Evolutionary conservation across 192 early-diverging fungal genomes (phyloP).

Genomic region (Coemansia erecta): DNA sequence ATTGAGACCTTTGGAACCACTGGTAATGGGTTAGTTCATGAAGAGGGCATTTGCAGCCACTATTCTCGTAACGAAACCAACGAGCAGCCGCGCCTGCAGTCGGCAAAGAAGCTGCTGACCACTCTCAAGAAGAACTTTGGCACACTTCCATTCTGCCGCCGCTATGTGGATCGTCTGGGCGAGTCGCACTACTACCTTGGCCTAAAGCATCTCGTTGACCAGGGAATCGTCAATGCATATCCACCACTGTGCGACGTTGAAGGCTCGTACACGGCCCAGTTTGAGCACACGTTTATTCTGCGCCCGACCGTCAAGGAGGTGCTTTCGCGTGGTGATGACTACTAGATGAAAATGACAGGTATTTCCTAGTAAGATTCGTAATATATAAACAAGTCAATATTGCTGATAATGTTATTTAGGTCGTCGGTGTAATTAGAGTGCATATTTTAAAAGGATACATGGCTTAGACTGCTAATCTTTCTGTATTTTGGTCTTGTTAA

Average conservation of each 20-base stretch:
- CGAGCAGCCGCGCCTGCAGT: constrained; percentile 13
- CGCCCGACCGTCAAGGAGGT: constrained; percentile 89
- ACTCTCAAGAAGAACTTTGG: constrained; percentile 84
- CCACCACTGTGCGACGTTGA: constrained; percentile 84
- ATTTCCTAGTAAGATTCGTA: no score
- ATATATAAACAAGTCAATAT: no score
- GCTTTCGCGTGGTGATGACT: constrained; percentile 70
- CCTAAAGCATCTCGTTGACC: constrained; percentile 81
- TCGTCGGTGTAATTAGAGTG: no score
- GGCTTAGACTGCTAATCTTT: no score
- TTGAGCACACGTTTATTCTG: constrained; percentile 91
- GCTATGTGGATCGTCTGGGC: constrained; percentile 92
- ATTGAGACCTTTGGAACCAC: constrained; percentile 99
- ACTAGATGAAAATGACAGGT: constrained; percentile 27
- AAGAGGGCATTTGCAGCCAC: constrained; percentile 90
- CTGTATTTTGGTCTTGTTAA: no score
- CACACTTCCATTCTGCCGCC: constrained; percentile 90
- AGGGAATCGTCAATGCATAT: constrained; percentile 77
- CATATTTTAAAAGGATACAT: no score
- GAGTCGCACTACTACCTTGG: constrained; percentile 87
- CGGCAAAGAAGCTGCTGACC: constrained; percentile 43
- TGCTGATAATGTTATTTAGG: no score
- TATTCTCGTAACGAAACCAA: constrained; percentile 64
- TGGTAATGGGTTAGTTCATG: constrained; percentile 83
- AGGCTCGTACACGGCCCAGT: constrained; percentile 94